Base-by-base conservation (phyloP, 2,329 filamentous ascomycete genomes). In the Arthroderma uncinatum region DNA sequence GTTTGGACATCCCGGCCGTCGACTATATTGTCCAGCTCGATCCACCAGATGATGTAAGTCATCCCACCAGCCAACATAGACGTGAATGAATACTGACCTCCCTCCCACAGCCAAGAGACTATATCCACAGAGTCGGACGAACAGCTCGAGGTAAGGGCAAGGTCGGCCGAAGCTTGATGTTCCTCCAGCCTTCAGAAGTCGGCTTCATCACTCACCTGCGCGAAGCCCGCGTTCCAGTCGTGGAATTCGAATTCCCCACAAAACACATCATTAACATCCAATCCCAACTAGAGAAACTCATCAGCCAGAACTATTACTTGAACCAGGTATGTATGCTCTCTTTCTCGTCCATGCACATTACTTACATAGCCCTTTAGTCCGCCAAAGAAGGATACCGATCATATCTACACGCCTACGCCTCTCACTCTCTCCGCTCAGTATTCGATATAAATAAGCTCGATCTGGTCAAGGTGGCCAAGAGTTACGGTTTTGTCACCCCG, bases 21-120 rank as follows among this genome's bases (percentile, higher is more conserved):
- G 92, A 97, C 75, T 97, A 88, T 85, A 94, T 96, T 64, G 84
- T 96, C 61, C 91, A 97, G 72, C 95, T 94, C 67, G 93, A 96
- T 65, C 92, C 91, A 9, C 90, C 91, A 2, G 90, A 95, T 78
- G 89, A 94, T 70, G 52, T 54, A 39, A 37, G 52, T 50, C 2
- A 9, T 4, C n/a, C 23, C 25, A 52, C 14, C 12, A 28, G 14
- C 25, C 23, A 34, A 25, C 16, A 16, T 25, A 21, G 34, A 54
- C 23, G n/a, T 25, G 23, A 37, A 19, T n/a, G 14, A 19, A 12
- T 14, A 3, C 4, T 53, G n/a, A 16, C 33, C 23, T 39, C 33
- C n/a, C 8, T 36, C 19, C 4, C 14, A 8, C 19, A 54, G 36
- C 87, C 89, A 21, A 80, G 86, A 64, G 87, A 93, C 70, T 94